These are phyloP conservation scores for Talaromyces sp. DNA, from an alignment of 2,329 filamentous ascomycete species.

Conservation along the genomic window DNA sequence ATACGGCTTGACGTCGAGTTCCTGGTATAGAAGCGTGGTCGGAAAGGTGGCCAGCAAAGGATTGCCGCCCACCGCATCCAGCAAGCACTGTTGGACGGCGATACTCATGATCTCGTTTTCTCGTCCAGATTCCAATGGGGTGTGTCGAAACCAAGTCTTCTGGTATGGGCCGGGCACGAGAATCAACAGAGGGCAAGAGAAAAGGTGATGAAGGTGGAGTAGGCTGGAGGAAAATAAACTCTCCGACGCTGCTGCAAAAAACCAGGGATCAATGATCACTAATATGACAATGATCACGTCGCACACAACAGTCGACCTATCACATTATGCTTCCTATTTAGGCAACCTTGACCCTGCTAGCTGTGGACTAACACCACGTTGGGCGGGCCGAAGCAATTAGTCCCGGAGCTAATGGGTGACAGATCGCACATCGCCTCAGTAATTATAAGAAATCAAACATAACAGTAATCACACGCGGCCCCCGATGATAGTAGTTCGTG, in stretches of 20 bases:
- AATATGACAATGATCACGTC: background rate
- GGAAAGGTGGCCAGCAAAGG: constrained; percentile 9
- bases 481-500: background rate
- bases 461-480: no score
- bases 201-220: background rate
- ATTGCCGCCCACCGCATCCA: constrained; percentile 12
- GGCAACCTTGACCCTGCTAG: background rate
- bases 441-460: background rate
- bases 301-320: background rate
- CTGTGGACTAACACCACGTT: background rate
- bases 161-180: background rate
- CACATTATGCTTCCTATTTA: background rate
- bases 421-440: background rate
- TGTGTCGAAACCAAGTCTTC: background rate
- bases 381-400: background rate
- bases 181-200: background rate
- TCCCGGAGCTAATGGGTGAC: background rate
- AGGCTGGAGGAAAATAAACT: background rate
- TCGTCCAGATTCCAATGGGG: background rate
- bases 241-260: background rate
- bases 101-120: constrained; percentile 9
- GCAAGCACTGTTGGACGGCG: constrained; percentile 10
- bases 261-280: no score
- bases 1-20: constrained; percentile 18
- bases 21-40: constrained; percentile 9